These are phyloP conservation scores for Myxozyma lipomycoides DNA, from an alignment of 805 yeast species.

Conservation along the genomic window DNA sequence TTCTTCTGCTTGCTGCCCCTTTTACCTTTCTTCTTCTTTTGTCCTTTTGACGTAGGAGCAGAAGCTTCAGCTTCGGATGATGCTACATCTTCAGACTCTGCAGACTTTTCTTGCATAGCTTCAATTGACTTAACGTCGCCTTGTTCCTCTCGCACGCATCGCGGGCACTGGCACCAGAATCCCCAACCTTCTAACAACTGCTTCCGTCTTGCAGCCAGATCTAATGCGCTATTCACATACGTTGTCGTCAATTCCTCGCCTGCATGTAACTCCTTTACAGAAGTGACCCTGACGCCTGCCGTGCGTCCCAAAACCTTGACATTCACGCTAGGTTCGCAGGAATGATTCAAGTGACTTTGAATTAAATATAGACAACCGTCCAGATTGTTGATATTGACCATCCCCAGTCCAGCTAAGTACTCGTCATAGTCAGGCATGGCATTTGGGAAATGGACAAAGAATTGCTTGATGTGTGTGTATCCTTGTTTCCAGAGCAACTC, in stretches of 20 bases:
- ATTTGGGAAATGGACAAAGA: conserved; percentile 39
- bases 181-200: conserved; percentile 75
- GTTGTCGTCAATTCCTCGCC: conserved; percentile 68
- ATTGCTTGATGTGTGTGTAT: conserved; percentile 46
- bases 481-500: conserved; percentile 60
- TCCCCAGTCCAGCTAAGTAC: conserved; percentile 61
- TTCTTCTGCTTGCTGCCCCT: conserved; percentile 2
- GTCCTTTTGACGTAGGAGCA: too few species aligned
- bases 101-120: too few species aligned
- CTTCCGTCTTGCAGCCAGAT: conserved; percentile 58
- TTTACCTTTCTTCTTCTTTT: conserved; percentile 7
- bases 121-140: too few species aligned
- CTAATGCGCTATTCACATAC: conserved; percentile 64
- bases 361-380: conserved; percentile 57
- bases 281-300: conserved; percentile 57
- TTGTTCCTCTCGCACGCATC: conserved; percentile 59
- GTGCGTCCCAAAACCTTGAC: conserved; percentile 47
- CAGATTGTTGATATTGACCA: conserved; percentile 68
- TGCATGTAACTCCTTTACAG: conserved; percentile 52
- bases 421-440: conserved; percentile 45
- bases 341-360: conserved; percentile 72
- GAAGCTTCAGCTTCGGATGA: too few species aligned
- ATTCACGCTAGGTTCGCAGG: conserved; percentile 67
- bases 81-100: too few species aligned
- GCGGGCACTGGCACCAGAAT: conserved; percentile 61